phyloP scores from a whole-genome alignment of 2,329 filamentous ascomycete genomes.

The Alternaria alternata region DNA sequence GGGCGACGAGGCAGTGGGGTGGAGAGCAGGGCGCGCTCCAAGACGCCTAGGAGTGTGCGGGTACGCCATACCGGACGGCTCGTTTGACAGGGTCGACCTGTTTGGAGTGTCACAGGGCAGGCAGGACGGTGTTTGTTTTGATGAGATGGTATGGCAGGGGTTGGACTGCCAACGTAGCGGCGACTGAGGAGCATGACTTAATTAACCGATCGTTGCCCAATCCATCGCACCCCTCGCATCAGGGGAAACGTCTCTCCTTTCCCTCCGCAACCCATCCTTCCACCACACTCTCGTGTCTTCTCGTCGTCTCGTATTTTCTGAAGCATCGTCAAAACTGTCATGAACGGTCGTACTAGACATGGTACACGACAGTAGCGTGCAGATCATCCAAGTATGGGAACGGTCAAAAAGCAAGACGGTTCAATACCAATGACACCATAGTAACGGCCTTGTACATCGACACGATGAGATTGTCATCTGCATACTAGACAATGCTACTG shows the following conservation, averaged over 20 bases:
- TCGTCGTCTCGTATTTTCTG: not conserved
- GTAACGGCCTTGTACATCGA: not conserved
- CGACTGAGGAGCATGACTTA: constrained; percentile 13
- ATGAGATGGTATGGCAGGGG: constrained; percentile 15
- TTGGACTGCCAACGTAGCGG: constrained; percentile 9
- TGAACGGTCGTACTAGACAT: not conserved
- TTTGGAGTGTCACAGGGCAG: constrained; percentile 17
- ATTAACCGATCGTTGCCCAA: constrained; percentile 17
- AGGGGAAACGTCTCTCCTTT: constrained; percentile 6
- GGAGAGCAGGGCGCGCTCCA: constrained; percentile 51
- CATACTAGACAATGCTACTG: not conserved
- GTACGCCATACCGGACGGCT: constrained; percentile 44
- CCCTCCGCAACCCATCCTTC: not conserved
- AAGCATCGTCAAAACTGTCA: not conserved
- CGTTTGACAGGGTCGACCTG: constrained; percentile 20
- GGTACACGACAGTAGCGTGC: not conserved
- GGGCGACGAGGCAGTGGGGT: constrained; percentile 53
- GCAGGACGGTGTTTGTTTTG: constrained; percentile 26
- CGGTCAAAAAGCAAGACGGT: not conserved
- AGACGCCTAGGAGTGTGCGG: constrained; percentile 54
- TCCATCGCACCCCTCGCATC: constrained; percentile 2
- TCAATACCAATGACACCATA: not conserved
- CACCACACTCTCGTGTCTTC: not conserved
- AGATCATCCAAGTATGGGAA: constrained; percentile 1
- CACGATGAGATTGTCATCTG: not conserved